Conservation (phyloP, 345 rosid species). For the Pugionium dolabratum region DNA sequence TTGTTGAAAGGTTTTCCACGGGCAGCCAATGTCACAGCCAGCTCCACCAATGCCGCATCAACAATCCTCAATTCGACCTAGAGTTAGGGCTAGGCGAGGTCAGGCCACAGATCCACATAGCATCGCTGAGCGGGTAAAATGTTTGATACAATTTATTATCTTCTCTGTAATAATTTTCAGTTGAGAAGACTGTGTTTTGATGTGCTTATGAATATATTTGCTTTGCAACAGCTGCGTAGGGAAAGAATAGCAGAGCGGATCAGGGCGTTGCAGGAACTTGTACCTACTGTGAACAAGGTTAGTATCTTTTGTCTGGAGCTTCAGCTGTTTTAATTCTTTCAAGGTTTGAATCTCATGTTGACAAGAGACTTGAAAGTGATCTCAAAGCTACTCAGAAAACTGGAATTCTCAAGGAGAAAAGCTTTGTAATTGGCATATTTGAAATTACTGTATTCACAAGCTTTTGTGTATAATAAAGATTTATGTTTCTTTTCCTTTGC, state of each 20-base stretch:
- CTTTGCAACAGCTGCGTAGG: slow-evolving; percentile 73
- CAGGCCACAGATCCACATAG: slow-evolving; percentile 99
- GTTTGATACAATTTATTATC: background rate
- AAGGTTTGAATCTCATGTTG: background rate
- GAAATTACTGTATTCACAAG: background rate
- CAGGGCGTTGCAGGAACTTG: slow-evolving; percentile 94
- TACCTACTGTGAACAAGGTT: slow-evolving; percentile 98
- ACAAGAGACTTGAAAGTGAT: slow-evolving; percentile 6
- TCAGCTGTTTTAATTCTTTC: background rate
- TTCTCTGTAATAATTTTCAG: background rate
- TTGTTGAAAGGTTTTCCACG: slow-evolving; percentile 72
- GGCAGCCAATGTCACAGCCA: slow-evolving; percentile 79
- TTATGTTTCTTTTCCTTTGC: slow-evolving; percentile 30
- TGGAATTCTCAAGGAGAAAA: slow-evolving; percentile 2
- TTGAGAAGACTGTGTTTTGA: background rate
- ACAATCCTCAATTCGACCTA: slow-evolving; percentile 83
- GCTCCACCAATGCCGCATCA: slow-evolving; percentile 84
- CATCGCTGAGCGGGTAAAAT: slow-evolving; percentile 86
- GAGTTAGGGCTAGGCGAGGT: slow-evolving; percentile 97
- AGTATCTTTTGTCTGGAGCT: slow-evolving; percentile 11
- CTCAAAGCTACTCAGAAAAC: slow-evolving; percentile 1
- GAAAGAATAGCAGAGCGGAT: slow-evolving; percentile 98
- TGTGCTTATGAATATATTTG: slow-evolving; percentile 7
- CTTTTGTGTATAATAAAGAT: background rate
- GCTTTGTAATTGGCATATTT: slow-evolving; percentile 10